phyloP scores from a whole-genome alignment of 768 basidiomycete species.

The Russula vinacea region DNA sequence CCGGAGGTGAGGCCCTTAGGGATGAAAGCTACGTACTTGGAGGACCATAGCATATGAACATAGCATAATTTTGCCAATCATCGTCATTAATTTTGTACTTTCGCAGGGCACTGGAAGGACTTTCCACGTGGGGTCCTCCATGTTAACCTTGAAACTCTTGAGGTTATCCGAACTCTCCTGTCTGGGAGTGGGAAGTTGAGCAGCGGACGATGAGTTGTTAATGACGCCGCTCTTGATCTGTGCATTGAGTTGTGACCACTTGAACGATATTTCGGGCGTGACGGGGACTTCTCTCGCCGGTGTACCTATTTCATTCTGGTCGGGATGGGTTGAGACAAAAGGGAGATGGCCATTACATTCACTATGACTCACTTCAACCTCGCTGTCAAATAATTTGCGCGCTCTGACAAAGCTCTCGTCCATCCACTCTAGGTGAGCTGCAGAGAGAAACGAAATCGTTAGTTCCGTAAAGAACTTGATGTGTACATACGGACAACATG shows the following conservation, averaged over 20 bases:
- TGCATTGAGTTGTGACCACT: slow-evolving; percentile 16
- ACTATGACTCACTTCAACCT: slow-evolving; percentile 88
- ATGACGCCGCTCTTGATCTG: slow-evolving; percentile 17
- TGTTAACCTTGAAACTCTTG: slow-evolving; percentile 94
- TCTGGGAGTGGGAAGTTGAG: slow-evolving; percentile 36
- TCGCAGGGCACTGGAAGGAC: slow-evolving; percentile 94
- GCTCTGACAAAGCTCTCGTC: slow-evolving; percentile 91
- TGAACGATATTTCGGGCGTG: slow-evolving; percentile 59
- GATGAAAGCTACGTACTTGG: slow-evolving; percentile 54
- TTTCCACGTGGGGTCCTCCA: slow-evolving; percentile 98
- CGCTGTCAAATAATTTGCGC: slow-evolving; percentile 82
- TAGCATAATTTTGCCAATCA: slow-evolving; percentile 98
- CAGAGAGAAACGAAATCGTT: neutral
- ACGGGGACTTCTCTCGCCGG: slow-evolving; percentile 38
- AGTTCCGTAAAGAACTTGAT: slow-evolving; percentile 1
- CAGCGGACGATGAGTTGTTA: slow-evolving; percentile 19
- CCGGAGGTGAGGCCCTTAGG: neutral
- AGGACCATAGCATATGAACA: slow-evolving; percentile 98
- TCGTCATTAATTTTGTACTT: slow-evolving; percentile 99
- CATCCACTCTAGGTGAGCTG: slow-evolving; percentile 92
- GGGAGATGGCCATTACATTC: slow-evolving; percentile 44
- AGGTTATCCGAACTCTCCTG: slow-evolving; percentile 72
- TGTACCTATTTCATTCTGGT: slow-evolving; percentile 30
- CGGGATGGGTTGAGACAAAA: slow-evolving; percentile 24
- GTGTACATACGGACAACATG: slow-evolving; percentile 31